phyloP scores from a whole-genome alignment of 352 stramenopile species.

The Pilasporangium apinafurcum region DNA sequence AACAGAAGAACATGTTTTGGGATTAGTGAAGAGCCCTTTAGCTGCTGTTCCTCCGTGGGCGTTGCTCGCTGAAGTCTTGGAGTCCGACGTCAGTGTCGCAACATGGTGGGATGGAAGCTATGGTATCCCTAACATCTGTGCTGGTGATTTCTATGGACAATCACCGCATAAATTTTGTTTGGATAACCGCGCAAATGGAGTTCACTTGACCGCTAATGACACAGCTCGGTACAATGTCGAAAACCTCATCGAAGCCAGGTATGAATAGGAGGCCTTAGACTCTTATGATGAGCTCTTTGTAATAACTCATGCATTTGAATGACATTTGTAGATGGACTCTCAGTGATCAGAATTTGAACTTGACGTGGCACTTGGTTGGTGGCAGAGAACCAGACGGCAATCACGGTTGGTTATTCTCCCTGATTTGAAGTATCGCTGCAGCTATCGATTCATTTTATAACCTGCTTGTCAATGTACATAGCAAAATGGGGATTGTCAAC shows the following conservation, averaged over 20 bases:
- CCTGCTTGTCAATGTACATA: constrained; percentile 10
- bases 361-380: constrained; percentile 64
- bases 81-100: constrained; percentile 65
- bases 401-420: constrained; percentile 27
- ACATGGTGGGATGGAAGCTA: constrained; percentile 75
- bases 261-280: constrained; percentile 5
- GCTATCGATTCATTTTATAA: not conserved
- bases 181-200: constrained; percentile 23
- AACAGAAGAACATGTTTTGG: constrained; percentile 12
- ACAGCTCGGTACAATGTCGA: constrained; percentile 68
- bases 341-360: constrained; percentile 21
- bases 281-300: not conserved
- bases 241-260: constrained; percentile 66
- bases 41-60: constrained; percentile 58
- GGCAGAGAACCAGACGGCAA: constrained; percentile 44
- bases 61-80: constrained; percentile 41
- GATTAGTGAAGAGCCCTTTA: constrained; percentile 53
- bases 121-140: constrained; percentile 69
- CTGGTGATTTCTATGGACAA: constrained; percentile 44
- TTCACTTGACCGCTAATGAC: constrained; percentile 28
- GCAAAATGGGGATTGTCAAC: constrained; percentile 70
- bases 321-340: constrained; percentile 21
- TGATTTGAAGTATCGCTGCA: not conserved
- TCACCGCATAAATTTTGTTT: constrained; percentile 54
- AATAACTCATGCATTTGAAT: not conserved